Evolutionary conservation across 139 green algal genomes (phyloP).

Genomic region (Auxenochlorella pyrenoidosa): DNA sequence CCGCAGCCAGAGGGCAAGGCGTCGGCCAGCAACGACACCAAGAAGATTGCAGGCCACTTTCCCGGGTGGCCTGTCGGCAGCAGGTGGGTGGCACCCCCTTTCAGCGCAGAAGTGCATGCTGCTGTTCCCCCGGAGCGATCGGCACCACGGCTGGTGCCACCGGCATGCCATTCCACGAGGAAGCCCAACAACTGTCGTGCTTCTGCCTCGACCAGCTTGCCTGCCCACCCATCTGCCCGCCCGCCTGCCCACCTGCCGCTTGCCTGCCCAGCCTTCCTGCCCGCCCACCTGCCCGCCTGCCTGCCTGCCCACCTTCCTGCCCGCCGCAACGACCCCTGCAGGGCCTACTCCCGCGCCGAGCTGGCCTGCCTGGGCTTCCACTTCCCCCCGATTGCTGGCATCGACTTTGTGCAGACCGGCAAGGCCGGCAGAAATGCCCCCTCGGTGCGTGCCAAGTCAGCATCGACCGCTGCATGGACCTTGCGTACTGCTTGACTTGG

Average conservation of each 20-base stretch:
- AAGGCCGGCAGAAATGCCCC: background rate
- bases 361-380: constrained; percentile 41
- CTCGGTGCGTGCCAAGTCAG: background rate
- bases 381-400: constrained; percentile 47
- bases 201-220: too few relatives aligned
- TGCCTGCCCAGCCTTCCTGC: background rate
- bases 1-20: background rate
- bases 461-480: too few relatives aligned
- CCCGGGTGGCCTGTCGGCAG: background rate
- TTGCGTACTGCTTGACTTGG: background rate
- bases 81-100: background rate
- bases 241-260: background rate
- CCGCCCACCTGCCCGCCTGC: background rate
- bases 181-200: too few relatives aligned
- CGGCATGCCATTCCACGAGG: too few relatives aligned
- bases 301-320: background rate
- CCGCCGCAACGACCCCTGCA: background rate
- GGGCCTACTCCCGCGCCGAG: constrained; percentile 46
- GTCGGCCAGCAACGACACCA: background rate
- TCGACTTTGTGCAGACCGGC: constrained; percentile 16
- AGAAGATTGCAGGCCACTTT: background rate
- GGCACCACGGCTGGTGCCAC: too few relatives aligned
- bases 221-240: background rate
- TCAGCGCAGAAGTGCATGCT: too few relatives aligned
- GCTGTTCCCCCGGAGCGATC: too few relatives aligned